Percentiles rank a stretch among this genome's conserved stretches.
These are phyloP conservation scores for Mycena pura DNA, from an alignment of 768 basidiomycete genomes.

Conservation along the genomic window DNA sequence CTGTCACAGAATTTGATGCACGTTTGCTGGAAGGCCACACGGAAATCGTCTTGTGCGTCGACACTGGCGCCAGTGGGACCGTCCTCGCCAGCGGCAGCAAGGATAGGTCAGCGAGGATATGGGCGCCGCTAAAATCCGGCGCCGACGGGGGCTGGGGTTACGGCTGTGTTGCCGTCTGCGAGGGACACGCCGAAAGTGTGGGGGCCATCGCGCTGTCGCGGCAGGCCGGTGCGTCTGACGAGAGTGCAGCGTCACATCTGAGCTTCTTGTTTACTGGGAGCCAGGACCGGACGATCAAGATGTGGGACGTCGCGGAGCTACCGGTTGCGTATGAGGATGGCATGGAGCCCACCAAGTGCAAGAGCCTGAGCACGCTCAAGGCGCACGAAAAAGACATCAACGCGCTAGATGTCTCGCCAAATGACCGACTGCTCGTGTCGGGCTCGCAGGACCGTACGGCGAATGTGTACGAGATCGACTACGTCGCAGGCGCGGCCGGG, in stretches of 20 bases:
- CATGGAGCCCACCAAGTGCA: slow-evolving; percentile 55
- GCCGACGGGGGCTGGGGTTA: slow-evolving; percentile 54
- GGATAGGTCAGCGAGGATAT: slow-evolving; percentile 86
- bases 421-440: slow-evolving; percentile 86
- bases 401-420: slow-evolving; percentile 89
- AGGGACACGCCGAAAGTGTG: slow-evolving; percentile 93
- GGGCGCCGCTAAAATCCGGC: slow-evolving; percentile 55
- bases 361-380: slow-evolving; percentile 83
- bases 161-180: slow-evolving; percentile 84
- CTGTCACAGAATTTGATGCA: slow-evolving; percentile 76
- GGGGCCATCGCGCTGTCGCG: slow-evolving; percentile 90
- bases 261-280: slow-evolving; percentile 93
- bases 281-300: slow-evolving; percentile 97
- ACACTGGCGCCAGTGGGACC: slow-evolving; percentile 67
- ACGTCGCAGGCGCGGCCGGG: slow-evolving; percentile 46
- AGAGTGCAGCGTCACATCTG: slow-evolving; percentile 34
- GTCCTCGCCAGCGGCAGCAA: slow-evolving; percentile 92
- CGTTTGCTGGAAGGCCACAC: slow-evolving; percentile 87
- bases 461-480: slow-evolving; percentile 85
- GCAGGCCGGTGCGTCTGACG: slow-evolving; percentile 40
- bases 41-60: slow-evolving; percentile 90
- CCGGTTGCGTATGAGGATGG: slow-evolving; percentile 38
- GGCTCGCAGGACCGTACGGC: slow-evolving; percentile 96
- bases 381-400: slow-evolving; percentile 99
- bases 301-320: slow-evolving; percentile 88